These are phyloP conservation scores for Cladophialophora bantiana DNA, from an alignment of 2,329 filamentous ascomycete species.

Conservation along the genomic window DNA sequence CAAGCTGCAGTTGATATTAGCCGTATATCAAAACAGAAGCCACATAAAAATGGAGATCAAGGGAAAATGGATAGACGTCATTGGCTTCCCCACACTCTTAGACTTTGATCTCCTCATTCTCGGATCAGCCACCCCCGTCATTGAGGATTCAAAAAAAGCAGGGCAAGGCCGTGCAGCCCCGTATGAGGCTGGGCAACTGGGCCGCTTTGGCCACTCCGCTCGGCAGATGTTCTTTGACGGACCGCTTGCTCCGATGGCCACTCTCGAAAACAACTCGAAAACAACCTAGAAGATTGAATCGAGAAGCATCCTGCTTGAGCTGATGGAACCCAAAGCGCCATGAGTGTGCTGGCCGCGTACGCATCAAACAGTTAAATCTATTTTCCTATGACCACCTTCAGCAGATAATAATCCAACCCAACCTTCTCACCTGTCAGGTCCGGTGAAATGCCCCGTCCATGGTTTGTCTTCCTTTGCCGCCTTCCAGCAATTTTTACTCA, in stretches of 20 bases:
- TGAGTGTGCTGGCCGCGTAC: constrained; percentile 3
- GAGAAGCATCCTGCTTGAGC: background rate
- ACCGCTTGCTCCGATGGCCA: background rate
- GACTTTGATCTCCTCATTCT: constrained; percentile 8
- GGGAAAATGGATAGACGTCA: constrained; percentile 7
- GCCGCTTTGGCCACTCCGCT: background rate
- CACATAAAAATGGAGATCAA: background rate
- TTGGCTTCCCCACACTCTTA: constrained; percentile 19
- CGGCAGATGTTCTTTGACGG: background rate
- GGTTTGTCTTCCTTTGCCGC: background rate
- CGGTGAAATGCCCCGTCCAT: background rate
- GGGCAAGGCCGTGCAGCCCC: background rate
- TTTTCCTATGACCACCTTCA: constrained; percentile 16
- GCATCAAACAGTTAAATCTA: constrained; percentile 11
- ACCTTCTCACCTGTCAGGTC: constrained; percentile 4
- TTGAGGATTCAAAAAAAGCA: background rate
- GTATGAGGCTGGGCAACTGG: background rate
- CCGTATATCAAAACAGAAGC: constrained; percentile 16
- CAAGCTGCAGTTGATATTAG: constrained; percentile 17
- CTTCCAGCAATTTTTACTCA: background rate
- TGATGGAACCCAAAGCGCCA: constrained; percentile 6
- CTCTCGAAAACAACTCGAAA: background rate
- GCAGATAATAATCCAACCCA: constrained; percentile 3
- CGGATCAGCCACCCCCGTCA: constrained; percentile 5
- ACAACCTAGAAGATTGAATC: background rate